A percentile compares a stretch with the other conserved stretches of the same genome.
Evolutionary conservation across 2,329 filamentous ascomycete genomes (phyloP).

Genomic region (Triangularia verruculosa): DNA sequence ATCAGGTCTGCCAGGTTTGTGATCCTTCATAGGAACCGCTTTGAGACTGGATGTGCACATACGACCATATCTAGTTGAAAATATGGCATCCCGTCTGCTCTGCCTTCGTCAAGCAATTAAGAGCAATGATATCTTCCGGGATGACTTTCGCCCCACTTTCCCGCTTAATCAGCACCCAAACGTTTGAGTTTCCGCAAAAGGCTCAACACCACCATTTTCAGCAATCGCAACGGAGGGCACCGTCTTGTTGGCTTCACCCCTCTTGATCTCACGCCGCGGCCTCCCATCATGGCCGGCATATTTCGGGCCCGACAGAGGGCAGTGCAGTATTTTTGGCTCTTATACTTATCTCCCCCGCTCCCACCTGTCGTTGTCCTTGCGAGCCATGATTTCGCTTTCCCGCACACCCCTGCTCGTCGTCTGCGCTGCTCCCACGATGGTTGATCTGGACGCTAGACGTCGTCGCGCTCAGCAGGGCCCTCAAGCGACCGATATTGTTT

Average conservation of each 20-base stretch:
- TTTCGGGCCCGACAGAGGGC: no score
- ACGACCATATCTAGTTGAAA: neutral
- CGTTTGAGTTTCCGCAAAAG: neutral
- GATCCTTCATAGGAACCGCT: neutral
- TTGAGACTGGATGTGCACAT: neutral
- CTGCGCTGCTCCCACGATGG: neutral
- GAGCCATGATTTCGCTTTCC: neutral
- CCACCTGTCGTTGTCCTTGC: neutral
- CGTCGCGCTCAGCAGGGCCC: neutral
- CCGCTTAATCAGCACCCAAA: no score
- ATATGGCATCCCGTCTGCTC: neutral
- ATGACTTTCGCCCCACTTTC: no score
- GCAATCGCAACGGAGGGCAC: neutral
- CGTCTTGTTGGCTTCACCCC: neutral
- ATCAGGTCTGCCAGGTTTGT: neutral
- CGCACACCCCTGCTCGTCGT: no score
- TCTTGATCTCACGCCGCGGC: neutral
- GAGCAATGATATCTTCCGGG: no score
- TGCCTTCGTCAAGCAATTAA: neutral
- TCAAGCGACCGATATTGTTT: neutral
- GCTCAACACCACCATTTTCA: neutral
- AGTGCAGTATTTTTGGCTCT: neutral
- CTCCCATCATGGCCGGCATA: neutral
- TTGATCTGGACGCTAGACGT: neutral
- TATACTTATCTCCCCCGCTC: neutral